Conservation (phyloP, 768 basidiomycete species). For the Boletus eberwhitei region DNA sequence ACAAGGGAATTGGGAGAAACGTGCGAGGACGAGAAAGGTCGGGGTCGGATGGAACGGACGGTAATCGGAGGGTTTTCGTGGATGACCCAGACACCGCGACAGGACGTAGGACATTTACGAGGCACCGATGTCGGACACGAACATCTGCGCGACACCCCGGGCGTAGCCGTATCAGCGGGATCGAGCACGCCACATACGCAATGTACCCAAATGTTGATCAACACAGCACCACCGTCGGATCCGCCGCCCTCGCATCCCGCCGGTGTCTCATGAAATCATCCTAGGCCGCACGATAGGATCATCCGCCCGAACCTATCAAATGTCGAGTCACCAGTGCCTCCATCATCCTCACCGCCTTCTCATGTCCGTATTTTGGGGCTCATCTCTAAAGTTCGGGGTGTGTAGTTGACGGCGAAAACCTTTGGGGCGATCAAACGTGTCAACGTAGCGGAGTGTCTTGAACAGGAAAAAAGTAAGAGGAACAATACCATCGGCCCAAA, state of each 20-base stretch:
- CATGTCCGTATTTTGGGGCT: neutral
- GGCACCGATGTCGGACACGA: neutral
- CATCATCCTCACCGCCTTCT: neutral
- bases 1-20: neutral
- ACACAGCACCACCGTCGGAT: neutral
- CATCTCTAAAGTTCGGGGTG: neutral
- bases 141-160: neutral
- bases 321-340: neutral
- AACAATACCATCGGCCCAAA: constrained; percentile 7
- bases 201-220: constrained; percentile 2
- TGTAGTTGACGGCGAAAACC: neutral
- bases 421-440: constrained; percentile 3
- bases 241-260: neutral
- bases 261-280: neutral
- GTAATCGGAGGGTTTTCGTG: neutral
- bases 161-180: neutral
- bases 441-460: neutral
- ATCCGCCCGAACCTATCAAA: neutral
- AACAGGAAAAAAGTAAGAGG: neutral
- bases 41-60: neutral
- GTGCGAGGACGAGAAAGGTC: neutral
- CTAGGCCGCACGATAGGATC: neutral
- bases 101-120: neutral
- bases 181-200: neutral
- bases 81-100: neutral